A percentile compares a stretch with the other conserved stretches of the same genome.
phyloP scores from a whole-genome alignment of 768 basidiomycete genomes.

The Lanmaoa pseudosensibilis region DNA sequence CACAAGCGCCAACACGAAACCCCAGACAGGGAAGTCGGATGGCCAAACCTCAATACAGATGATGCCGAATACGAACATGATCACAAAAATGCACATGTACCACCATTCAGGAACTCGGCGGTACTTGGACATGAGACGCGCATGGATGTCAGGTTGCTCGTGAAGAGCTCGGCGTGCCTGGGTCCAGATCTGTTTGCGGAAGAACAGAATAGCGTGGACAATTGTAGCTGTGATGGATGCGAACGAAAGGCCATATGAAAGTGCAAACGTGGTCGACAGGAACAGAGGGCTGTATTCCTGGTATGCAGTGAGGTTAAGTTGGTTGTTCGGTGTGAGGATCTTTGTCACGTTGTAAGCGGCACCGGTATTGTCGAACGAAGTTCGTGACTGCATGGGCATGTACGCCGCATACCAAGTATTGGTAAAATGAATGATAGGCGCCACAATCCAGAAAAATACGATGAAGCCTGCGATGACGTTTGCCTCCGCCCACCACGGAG shows the following conservation, averaged over 20 bases:
- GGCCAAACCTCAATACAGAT: constrained; percentile 63
- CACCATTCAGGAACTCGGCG: constrained; percentile 63
- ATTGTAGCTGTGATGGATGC: constrained; percentile 43
- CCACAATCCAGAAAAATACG: constrained; percentile 34
- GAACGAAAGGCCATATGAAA: constrained; percentile 51
- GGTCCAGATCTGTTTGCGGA: constrained; percentile 56
- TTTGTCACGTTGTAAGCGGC: constrained; percentile 39
- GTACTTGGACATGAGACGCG: constrained; percentile 58
- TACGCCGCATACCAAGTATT: constrained; percentile 41
- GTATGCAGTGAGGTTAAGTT: constrained; percentile 36
- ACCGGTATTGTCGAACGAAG: constrained; percentile 46
- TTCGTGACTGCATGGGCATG: constrained; percentile 42
- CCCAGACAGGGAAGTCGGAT: constrained; percentile 48
- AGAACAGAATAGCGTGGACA: constrained; percentile 48
- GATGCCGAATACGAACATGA: constrained; percentile 62
- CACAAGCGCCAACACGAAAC: constrained; percentile 40
- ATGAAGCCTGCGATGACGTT: constrained; percentile 41
- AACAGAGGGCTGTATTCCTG: constrained; percentile 42
- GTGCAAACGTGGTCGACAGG: constrained; percentile 50
- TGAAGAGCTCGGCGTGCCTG: constrained; percentile 51
- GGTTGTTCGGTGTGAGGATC: constrained; percentile 35
- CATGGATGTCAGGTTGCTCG: constrained; percentile 61
- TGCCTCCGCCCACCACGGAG: constrained; percentile 40
- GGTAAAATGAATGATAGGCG: constrained; percentile 31
- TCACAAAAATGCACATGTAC: constrained; percentile 44